Percentiles rank a stretch among this genome's conserved stretches.
These are phyloP conservation scores for Canavalia gladiata DNA, from an alignment of 306 rosid species.

Conservation along the genomic window DNA sequence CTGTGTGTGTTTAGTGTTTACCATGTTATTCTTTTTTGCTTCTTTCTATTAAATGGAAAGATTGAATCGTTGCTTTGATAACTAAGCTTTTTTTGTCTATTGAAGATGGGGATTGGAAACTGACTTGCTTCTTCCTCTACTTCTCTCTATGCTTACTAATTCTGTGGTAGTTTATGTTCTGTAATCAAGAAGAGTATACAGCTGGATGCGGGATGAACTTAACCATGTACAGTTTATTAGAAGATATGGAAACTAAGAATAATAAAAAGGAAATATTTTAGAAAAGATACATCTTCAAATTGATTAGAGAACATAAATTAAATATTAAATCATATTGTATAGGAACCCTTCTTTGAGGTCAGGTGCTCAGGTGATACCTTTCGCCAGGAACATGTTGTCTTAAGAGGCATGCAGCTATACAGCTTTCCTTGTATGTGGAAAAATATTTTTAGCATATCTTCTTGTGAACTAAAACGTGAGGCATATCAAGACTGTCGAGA, in stretches of 20 bases:
- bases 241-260: constrained; percentile 18
- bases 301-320: not conserved
- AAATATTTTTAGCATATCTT: constrained; percentile 1
- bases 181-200: not conserved
- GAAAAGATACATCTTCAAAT: constrained; percentile 3
- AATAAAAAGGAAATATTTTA: not conserved
- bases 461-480: not conserved
- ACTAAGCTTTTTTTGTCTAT: constrained; percentile 19
- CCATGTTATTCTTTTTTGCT: not conserved
- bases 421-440: not conserved
- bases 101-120: not conserved
- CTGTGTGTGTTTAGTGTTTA: not conserved
- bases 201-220: not conserved
- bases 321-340: no score
- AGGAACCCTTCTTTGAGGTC: not conserved
- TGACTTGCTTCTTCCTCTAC: not conserved
- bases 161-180: not conserved
- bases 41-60: not conserved
- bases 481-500: not conserved
- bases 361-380: not conserved
- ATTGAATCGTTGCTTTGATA: constrained; percentile 14
- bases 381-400: constrained; percentile 16
- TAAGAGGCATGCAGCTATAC: not conserved
- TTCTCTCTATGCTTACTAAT: not conserved
- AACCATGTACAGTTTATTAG: not conserved